Base-by-base conservation (phyloP, 169 alveolate genomes). In the Babesia ovata region DNA sequence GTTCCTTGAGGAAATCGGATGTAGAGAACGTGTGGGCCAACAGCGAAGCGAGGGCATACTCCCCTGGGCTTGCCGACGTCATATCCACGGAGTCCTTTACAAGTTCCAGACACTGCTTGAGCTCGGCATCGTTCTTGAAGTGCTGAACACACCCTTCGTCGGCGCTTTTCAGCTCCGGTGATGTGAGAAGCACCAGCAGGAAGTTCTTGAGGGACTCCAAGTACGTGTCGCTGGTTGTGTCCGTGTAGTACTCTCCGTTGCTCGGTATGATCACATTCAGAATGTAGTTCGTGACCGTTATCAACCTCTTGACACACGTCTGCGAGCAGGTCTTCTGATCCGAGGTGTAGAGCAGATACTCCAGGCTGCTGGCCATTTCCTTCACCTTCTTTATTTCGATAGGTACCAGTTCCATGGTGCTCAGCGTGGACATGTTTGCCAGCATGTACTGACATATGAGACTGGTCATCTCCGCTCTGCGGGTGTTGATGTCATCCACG, bases 191-290 rank as follows among this genome's bases (percentile, higher is more conserved):
- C 48, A 83, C 90, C 76, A 83, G 57, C 24, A 83, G 44, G 67
- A 73, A 75, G 81, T 83, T 83, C 54, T 75, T 83, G 61, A 83
- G 66, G 11, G 90, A 44, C 72, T 83, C 90, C 75, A 83, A 26
- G 46, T 74, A 83, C 13, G 90, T 83, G 48, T 83, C 90, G 48
- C 86, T 66, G 73, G 75, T 75, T 11, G 63, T 42, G 12, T 71
- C 90, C 46, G 67, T 75, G 70, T 66, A 71, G 26, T 67, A 79
- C 70, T 66, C 88, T 16, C 84, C 88, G 58, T 81, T 73, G 57
- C 84, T 81, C n/a, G 78, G 88, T 53, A 81, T 81, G 52, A 81
- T 81, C 36, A 81, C 88, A 58, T 81, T 81, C 39, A 81, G 66
- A 12, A 81, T 66, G 52, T 81, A 72, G 36, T 71, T 76, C 36